Evolutionary conservation across 352 stramenopile species (phyloP), one percentile per base, ranked within the genome.

Genomic region (Phytopythium sindhum): DNA sequence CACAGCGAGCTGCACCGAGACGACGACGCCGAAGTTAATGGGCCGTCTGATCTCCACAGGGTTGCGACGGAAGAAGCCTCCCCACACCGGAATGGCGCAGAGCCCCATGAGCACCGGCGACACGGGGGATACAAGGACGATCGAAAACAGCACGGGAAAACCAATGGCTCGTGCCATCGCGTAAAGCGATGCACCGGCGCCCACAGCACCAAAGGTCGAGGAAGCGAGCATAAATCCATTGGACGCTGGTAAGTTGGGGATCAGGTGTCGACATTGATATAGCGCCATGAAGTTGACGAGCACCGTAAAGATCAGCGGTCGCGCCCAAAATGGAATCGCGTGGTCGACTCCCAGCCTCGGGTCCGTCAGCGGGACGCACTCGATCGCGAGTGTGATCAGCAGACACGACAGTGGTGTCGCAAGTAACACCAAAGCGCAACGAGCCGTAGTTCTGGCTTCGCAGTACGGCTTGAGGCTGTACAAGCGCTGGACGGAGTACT

Each of bases 331-430:
- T 45, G 39, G 14, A 7, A 23, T 10, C 17, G 39, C 39, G 14
- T n/a, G 17, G 14, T 39, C 57, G 28, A 80, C 56, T n/a, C 48
- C 48, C 26, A 39, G 8, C 2, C 31, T 39, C 19, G 48, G 26
- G 24, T 55, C 48, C 19, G 4, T 7, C 24, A 55, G 48, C 9
- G 48, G 24, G 26, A 55, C 39, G 48, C 48, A 55, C 31, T 85
- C 75, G 47, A 78, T 68, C 6, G 72, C 8, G 12, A 74, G 54
- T 21, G 68, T 65, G 12, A 81, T 42, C 7, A 68, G 29, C 8
- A 84, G 33, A 45, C 66, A 77, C 2, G 75, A 73, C 1, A 81
- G 15, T 2, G 78, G 75, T 7, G 75, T 74, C 4, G 81, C 35
- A 7, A 23, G 17, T 4, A 45, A 2, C 7, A 45, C 39, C 39